These are phyloP conservation scores for Kazachstania psychrophila DNA, from an alignment of 805 yeast species.

Conservation along the genomic window DNA sequence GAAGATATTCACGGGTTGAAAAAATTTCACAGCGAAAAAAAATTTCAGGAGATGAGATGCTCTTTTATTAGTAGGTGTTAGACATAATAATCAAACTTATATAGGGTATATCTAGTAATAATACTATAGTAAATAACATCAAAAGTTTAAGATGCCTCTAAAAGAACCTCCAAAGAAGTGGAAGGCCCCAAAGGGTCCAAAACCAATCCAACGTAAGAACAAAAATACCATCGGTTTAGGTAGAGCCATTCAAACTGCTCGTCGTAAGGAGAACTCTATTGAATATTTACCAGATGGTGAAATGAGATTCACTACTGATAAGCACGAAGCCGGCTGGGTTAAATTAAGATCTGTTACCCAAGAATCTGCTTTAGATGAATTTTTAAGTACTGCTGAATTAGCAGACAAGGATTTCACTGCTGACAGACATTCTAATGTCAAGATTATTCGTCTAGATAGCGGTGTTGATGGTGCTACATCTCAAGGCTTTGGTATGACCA, in stretches of 20 bases:
- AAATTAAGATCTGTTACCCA: slow-evolving; percentile 90
- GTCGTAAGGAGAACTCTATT: slow-evolving; percentile 58
- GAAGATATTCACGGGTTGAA: too few species aligned
- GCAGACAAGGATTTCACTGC: slow-evolving; percentile 96
- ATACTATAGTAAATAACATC: background rate
- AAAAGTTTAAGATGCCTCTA: slow-evolving; percentile 30
- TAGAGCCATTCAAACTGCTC: slow-evolving; percentile 66
- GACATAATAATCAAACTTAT: too few species aligned
- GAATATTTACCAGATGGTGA: slow-evolving; percentile 78
- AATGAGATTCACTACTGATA: slow-evolving; percentile 76
- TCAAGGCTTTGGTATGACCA: slow-evolving; percentile 53
- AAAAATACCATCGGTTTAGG: slow-evolving; percentile 82
- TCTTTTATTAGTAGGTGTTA: too few species aligned
- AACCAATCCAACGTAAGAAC: slow-evolving; percentile 76
- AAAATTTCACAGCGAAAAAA: slow-evolving; percentile 2
- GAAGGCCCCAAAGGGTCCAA: slow-evolving; percentile 89
- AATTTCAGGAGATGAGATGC: slow-evolving; percentile 7
- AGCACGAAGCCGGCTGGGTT: slow-evolving; percentile 81
- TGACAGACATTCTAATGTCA: slow-evolving; percentile 72
- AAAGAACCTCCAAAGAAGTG: slow-evolving; percentile 55
- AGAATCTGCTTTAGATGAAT: slow-evolving; percentile 88
- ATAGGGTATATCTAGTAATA: too few species aligned
- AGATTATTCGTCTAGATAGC: slow-evolving; percentile 65
- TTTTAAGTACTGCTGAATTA: slow-evolving; percentile 86
- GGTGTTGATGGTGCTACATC: slow-evolving; percentile 33